Evolutionary conservation across 345 rosid species (phyloP).

Genomic region (Kandelia obovata): DNA sequence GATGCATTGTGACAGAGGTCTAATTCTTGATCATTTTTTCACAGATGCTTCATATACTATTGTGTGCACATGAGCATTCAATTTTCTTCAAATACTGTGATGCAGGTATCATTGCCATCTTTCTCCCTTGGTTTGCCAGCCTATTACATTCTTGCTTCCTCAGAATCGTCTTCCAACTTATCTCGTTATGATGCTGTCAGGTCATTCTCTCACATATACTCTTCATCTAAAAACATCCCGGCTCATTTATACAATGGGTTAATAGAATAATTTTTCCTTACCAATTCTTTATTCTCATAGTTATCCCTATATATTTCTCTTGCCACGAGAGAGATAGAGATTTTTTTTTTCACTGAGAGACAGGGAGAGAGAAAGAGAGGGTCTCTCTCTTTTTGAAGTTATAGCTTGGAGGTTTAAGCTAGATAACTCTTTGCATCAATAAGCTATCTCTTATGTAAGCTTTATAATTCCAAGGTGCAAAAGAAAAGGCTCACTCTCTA

Average conservation of each 20-base stretch:
- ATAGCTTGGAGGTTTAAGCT: no score
- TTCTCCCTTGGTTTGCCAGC: constrained; percentile 92
- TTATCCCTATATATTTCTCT: background rate
- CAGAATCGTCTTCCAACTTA: constrained; percentile 84
- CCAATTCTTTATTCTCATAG: background rate
- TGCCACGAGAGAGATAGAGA: background rate
- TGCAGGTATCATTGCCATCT: constrained; percentile 77
- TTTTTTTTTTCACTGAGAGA: background rate
- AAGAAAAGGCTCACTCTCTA: background rate
- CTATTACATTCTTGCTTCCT: constrained; percentile 81
- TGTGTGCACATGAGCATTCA: no score
- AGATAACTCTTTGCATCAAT: no score
- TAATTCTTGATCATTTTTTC: background rate
- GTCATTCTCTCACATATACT: constrained; percentile 28
- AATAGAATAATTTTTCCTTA: background rate
- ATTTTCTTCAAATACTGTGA: background rate
- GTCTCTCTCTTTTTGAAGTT: no score
- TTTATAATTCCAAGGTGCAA: no score
- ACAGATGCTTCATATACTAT: no score
- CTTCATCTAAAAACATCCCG: background rate
- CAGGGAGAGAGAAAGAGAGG: background rate
- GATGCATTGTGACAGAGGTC: constrained; percentile 67
- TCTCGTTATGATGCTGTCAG: constrained; percentile 92
- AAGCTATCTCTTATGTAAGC: no score
- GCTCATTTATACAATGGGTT: background rate